Evolutionary conservation across 169 alveolate species (phyloP).

Genomic region (Plasmodium chabaudi): DNA sequence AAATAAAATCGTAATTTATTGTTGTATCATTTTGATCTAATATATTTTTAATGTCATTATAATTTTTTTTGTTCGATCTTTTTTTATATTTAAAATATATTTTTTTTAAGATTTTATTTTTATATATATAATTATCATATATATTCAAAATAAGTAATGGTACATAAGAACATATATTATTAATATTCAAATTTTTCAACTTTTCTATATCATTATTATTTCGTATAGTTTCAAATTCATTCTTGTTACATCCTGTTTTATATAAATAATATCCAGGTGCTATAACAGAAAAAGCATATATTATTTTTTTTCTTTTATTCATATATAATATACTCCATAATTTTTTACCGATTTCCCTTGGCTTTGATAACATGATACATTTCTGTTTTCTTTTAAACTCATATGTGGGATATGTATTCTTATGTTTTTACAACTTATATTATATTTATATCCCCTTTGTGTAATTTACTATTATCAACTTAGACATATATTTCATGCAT

Average conservation of each 20-base stretch:
- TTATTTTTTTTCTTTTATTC: conserved; percentile 18
- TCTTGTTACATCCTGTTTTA: conserved; percentile 7
- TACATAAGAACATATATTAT: conserved; percentile 26
- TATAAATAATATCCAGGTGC: conserved; percentile 11
- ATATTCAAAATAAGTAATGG: conserved; percentile 40
- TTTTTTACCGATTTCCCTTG: background rate
- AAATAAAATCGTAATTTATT: conserved; percentile 33
- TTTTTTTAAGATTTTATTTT: conserved; percentile 14
- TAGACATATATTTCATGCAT: no score
- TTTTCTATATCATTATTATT: conserved; percentile 36
- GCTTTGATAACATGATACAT: background rate
- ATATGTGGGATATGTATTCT: background rate
- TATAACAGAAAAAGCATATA: conserved; percentile 9
- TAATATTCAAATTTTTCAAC: conserved; percentile 17
- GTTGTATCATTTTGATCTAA: background rate
- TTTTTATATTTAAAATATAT: conserved; percentile 17
- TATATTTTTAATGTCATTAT: background rate
- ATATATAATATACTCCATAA: background rate
- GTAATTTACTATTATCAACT: no score
- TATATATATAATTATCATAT: conserved; percentile 59
- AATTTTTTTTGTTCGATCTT: background rate
- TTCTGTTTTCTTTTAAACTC: background rate
- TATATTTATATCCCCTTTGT: no score
- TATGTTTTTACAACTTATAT: no score
- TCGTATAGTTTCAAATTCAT: conserved; percentile 19